These are phyloP conservation scores for Annulohypoxylon bovei DNA, from an alignment of 495 filamentous ascomycete species.

Conservation along the genomic window DNA sequence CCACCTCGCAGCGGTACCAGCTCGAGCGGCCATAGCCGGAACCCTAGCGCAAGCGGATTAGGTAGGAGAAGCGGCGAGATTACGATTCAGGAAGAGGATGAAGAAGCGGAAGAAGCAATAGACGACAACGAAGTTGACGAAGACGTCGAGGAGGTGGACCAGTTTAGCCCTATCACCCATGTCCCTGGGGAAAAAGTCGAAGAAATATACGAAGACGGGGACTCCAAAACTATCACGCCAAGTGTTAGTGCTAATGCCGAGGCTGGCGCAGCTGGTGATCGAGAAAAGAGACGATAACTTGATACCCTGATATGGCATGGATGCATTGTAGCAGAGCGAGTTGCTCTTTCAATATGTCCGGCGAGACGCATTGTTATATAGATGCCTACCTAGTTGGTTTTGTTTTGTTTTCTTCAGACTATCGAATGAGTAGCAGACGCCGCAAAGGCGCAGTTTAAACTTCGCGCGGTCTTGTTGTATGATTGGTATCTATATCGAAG, in stretches of 20 bases:
- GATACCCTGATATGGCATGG: conserved; percentile 27
- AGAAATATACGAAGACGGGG: conserved; percentile 62
- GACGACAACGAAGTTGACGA: conserved; percentile 48
- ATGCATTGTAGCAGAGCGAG: conserved; percentile 23
- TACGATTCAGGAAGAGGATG: conserved; percentile 88
- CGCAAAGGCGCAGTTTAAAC: background rate
- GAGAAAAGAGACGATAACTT: conserved; percentile 15
- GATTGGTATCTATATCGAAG: conserved; percentile 6
- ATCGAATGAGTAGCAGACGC: background rate
- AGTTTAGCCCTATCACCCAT: conserved; percentile 64
- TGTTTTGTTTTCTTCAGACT: conserved; percentile 12
- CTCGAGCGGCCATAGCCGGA: conserved; percentile 59
- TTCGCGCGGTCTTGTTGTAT: conserved; percentile 18
- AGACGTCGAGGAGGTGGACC: conserved; percentile 73
- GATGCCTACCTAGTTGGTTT: conserved; percentile 13
- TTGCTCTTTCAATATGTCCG: conserved; percentile 8
- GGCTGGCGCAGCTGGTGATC: background rate
- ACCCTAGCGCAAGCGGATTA: conserved; percentile 62
- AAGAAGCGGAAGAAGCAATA: conserved; percentile 64
- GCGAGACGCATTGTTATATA: conserved; percentile 16
- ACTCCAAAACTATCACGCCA: conserved; percentile 6
- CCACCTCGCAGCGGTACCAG: conserved; percentile 49
- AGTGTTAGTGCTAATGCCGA: background rate
- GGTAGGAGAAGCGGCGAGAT: conserved; percentile 68
- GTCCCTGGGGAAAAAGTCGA: conserved; percentile 63